phyloP scores from a whole-genome alignment of 2,329 filamentous ascomycete species.

The Aspergillus tubingensis region DNA sequence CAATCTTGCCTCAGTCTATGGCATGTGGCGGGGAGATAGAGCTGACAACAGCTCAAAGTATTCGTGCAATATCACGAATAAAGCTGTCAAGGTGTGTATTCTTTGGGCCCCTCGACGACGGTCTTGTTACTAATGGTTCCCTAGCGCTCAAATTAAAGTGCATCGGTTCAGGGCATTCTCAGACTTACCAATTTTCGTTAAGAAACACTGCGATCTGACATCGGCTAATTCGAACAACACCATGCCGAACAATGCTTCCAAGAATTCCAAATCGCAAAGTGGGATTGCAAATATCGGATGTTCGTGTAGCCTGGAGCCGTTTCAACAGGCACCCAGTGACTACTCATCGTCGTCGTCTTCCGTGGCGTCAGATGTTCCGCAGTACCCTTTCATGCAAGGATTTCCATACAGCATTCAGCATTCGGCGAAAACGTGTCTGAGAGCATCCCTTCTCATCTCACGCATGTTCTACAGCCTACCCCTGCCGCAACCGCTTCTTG shows the following conservation, averaged over 20 bases:
- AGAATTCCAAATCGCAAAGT: slow-evolving; percentile 16
- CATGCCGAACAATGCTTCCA: slow-evolving; percentile 6
- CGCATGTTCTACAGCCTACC: slow-evolving; percentile 45
- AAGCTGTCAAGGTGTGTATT: slow-evolving; percentile 45
- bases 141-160: slow-evolving; percentile 48
- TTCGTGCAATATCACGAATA: slow-evolving; percentile 46
- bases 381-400: slow-evolving; percentile 34
- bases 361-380: slow-evolving; percentile 33
- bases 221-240: slow-evolving; percentile 28
- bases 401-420: slow-evolving; percentile 46
- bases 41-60: slow-evolving; percentile 40
- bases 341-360: slow-evolving; percentile 38
- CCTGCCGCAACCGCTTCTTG: slow-evolving; percentile 35
- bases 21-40: slow-evolving; percentile 35
- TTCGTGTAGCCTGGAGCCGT: slow-evolving; percentile 32
- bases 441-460: slow-evolving; percentile 43
- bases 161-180: slow-evolving; percentile 51
- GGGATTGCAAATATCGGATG: slow-evolving; percentile 36
- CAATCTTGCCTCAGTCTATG: slow-evolving; percentile 25
- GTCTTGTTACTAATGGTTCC: slow-evolving; percentile 10
- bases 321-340: slow-evolving; percentile 33
- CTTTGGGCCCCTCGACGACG: neutral
- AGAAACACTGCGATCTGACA: slow-evolving; percentile 48
- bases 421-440: slow-evolving; percentile 45
- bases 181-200: slow-evolving; percentile 49